phyloP scores from a whole-genome alignment of 1,139 yeast genomes.

The Taiozyma sp. region DNA sequence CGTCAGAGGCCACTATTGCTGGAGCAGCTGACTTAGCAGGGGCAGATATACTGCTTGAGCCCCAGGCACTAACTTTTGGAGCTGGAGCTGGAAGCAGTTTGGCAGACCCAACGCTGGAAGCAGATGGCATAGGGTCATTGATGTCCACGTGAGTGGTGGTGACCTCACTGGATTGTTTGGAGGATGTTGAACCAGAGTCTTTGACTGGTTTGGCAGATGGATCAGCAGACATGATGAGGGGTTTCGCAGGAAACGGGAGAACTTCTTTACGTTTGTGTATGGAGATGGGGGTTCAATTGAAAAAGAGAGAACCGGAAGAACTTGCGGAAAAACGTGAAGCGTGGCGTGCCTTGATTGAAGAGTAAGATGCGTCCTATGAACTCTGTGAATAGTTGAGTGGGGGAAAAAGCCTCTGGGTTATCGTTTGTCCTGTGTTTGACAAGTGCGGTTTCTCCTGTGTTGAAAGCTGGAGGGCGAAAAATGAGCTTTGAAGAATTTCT shows the following conservation, averaged over 20 bases:
- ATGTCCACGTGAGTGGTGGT: constrained; percentile 4
- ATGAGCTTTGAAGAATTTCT: not conserved
- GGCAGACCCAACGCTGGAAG: constrained; percentile 11
- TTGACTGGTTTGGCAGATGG: not conserved
- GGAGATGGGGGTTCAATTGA: not conserved
- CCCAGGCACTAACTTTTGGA: constrained; percentile 27
- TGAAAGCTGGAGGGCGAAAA: not conserved
- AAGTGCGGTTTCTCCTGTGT: not conserved
- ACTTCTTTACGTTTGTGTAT: not conserved
- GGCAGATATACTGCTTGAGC: constrained; percentile 7
- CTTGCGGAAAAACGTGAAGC: not conserved
- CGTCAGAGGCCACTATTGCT: not conserved
- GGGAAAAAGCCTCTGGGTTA: too few species aligned
- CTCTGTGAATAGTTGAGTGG: not conserved
- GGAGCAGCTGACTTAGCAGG: not conserved
- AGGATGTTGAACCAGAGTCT: not conserved
- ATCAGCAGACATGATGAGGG: not conserved
- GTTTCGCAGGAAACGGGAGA: too few species aligned
- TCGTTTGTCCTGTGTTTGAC: not conserved
- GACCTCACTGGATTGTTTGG: constrained; percentile 2
- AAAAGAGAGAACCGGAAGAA: not conserved
- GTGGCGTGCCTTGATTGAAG: not conserved
- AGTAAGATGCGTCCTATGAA: not conserved
- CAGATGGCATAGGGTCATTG: not conserved
- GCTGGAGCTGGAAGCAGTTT: constrained; percentile 27